phyloP scores from a whole-genome alignment of 805 yeast species.

The Yarrowia yakushimensis region DNA sequence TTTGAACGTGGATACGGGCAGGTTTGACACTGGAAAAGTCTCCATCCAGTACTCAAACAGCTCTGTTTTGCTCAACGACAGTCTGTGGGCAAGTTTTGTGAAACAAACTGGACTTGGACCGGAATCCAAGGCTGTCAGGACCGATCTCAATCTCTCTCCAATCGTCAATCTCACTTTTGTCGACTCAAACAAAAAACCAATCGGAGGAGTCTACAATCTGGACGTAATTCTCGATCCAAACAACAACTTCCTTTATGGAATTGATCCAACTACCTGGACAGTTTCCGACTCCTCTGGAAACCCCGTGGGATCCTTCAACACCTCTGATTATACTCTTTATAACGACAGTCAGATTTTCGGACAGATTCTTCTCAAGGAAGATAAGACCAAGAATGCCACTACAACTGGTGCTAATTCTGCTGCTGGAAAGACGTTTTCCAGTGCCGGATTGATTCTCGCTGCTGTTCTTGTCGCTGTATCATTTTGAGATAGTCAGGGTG shows the following conservation, averaged over 20 bases:
- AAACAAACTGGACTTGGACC: background rate
- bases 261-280: background rate
- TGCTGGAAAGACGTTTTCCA: too few relatives aligned
- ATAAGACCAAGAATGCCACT: too few relatives aligned
- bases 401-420: too few relatives aligned
- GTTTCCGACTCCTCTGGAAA: background rate
- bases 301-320: background rate
- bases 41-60: background rate
- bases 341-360: background rate
- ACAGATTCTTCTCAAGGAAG: background rate
- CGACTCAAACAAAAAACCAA: background rate
- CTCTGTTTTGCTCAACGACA: background rate
- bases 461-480: too few relatives aligned
- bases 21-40: background rate
- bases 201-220: constrained; percentile 9
- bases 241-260: background rate
- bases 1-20: background rate
- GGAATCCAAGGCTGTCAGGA: background rate
- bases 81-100: background rate
- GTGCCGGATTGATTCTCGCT: too few relatives aligned
- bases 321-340: background rate
- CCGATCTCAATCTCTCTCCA: background rate
- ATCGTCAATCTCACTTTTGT: background rate
- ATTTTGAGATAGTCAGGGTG: too few relatives aligned
- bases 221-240: background rate